phyloP scores from a whole-genome alignment of 495 filamentous ascomycete species.

The Xanthoparmelia taractica region DNA sequence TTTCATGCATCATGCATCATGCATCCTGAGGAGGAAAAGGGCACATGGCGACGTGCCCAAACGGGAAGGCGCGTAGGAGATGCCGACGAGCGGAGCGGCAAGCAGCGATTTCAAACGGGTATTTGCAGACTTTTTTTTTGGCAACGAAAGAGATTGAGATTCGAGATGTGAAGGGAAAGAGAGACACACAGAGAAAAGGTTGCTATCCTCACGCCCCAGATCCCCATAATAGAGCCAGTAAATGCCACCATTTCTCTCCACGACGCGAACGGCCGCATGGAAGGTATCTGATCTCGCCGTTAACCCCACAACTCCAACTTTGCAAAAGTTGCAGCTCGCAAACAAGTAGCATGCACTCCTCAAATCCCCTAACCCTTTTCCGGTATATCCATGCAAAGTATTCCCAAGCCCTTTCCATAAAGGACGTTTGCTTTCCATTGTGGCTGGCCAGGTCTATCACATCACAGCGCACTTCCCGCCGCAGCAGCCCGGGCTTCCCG shows the following conservation, averaged over 20 bases:
- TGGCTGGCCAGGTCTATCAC: constrained; percentile 45
- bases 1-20: not conserved
- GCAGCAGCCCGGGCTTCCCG: constrained; percentile 66
- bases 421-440: not conserved
- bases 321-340: not conserved
- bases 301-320: constrained; percentile 7
- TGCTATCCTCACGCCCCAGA: constrained; percentile 1
- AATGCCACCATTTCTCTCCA: constrained; percentile 8
- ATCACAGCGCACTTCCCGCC: constrained; percentile 74
- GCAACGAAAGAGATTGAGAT: not conserved
- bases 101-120: not conserved
- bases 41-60: not conserved
- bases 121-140: not conserved
- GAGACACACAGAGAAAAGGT: not conserved
- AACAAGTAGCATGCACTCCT: not conserved
- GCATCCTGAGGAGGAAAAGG: not conserved
- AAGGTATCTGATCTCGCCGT: constrained; percentile 9
- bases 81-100: not conserved
- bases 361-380: constrained; percentile 3
- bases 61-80: not conserved
- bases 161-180: not conserved
- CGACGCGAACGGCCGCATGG: constrained; percentile 13
- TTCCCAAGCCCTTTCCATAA: constrained; percentile 7
- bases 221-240: not conserved
- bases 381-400: constrained; percentile 18